These are phyloP conservation scores for Gentiana dahurica DNA, from an alignment of 257 asterid genomes.

Conservation along the genomic window DNA sequence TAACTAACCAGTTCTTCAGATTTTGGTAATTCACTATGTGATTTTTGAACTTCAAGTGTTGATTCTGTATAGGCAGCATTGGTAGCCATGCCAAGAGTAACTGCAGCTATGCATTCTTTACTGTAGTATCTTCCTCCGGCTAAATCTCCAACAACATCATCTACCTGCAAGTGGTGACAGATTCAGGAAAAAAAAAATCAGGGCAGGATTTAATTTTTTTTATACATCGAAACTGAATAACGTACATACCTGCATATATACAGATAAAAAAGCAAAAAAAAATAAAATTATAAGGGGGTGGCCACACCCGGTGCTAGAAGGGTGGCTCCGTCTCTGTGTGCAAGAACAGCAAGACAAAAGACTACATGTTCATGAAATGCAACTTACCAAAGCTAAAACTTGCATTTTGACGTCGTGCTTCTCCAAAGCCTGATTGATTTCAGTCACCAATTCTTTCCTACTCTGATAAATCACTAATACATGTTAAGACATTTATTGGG, in stretches of 20 bases:
- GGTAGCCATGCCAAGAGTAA: constrained; percentile 60
- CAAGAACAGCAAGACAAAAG: not conserved
- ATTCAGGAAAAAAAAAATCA: too few species aligned
- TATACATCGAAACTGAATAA: too few species aligned
- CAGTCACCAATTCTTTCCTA: constrained; percentile 35
- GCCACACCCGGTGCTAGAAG: too few species aligned
- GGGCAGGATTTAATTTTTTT: too few species aligned
- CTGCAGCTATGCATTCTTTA: constrained; percentile 58
- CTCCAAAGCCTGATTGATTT: constrained; percentile 46
- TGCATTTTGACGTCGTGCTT: constrained; percentile 48
- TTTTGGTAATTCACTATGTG: constrained; percentile 21
- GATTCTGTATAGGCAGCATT: constrained; percentile 52
- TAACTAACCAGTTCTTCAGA: constrained; percentile 46
- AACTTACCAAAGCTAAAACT: constrained; percentile 47
- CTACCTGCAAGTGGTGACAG: constrained; percentile 24
- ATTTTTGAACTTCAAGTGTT: constrained; percentile 21
- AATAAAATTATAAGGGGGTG: too few species aligned
- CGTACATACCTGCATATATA: too few species aligned
- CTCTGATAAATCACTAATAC: constrained; percentile 23
- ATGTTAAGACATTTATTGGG: too few species aligned
- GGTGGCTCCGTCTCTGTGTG: not conserved
- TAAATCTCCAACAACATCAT: constrained; percentile 63
- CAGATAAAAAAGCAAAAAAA: too few species aligned
- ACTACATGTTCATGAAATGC: too few species aligned
- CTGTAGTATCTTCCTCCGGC: constrained; percentile 79